Evolutionary conservation across 2,329 filamentous ascomycete species (phyloP).

Genomic region (Penicillium hordei): DNA sequence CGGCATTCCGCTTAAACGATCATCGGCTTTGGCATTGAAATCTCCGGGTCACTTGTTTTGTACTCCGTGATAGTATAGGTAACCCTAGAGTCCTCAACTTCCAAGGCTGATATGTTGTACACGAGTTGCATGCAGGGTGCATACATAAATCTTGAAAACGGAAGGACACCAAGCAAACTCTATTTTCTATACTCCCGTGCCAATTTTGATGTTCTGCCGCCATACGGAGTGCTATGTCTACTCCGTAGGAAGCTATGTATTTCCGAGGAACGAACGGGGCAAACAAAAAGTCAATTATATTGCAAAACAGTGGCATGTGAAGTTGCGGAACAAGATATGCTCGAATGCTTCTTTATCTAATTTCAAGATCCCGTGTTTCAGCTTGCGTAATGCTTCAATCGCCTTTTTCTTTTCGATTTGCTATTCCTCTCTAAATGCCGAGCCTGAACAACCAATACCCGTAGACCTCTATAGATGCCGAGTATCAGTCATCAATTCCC

Average conservation of each 20-base stretch:
- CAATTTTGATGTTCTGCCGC: not conserved
- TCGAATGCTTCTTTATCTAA: slow-evolving; percentile 2
- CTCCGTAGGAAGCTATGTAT: not conserved
- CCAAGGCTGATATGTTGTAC: not conserved
- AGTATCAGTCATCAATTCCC: not conserved
- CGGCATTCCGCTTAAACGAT: slow-evolving; percentile 4
- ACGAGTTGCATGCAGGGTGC: not conserved
- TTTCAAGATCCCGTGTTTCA: slow-evolving; percentile 9
- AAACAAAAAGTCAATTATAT: slow-evolving; percentile 20
- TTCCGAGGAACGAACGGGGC: slow-evolving; percentile 14
- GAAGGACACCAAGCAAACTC: not conserved
- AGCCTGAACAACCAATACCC: not conserved
- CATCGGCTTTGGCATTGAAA: not conserved
- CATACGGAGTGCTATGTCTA: not conserved
- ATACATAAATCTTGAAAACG: not conserved
- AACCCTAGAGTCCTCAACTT: not conserved
- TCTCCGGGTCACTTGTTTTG: not conserved
- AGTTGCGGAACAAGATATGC: not conserved
- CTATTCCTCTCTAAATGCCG: not conserved
- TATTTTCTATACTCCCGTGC: not conserved
- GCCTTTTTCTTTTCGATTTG: not conserved
- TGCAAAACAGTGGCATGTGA: slow-evolving; percentile 9
- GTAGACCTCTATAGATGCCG: not conserved
- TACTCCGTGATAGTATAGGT: not conserved
- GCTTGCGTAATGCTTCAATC: not conserved